phyloP scores from a whole-genome alignment of 306 rosid genomes.

The Alnus glutinosa region DNA sequence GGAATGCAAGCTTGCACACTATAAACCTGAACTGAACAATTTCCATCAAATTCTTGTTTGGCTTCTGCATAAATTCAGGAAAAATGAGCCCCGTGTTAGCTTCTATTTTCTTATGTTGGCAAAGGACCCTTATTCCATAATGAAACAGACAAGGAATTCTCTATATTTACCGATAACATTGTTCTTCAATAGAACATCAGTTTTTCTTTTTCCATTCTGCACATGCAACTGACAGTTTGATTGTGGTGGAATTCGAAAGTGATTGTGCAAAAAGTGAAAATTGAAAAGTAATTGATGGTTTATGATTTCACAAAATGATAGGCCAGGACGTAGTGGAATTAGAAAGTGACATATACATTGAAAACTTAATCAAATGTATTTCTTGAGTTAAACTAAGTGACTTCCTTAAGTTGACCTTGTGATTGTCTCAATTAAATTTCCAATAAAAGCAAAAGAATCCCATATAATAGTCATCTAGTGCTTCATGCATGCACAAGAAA shows the following conservation, averaged over 20 bases:
- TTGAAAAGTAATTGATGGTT: too few species aligned
- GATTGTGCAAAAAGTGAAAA: background rate
- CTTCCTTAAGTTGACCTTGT: too few species aligned
- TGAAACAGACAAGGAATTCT: background rate
- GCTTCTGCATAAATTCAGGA: conserved; percentile 64
- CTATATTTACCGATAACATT: background rate
- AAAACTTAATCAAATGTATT: too few species aligned
- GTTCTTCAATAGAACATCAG: background rate
- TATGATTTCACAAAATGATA: too few species aligned
- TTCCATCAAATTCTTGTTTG: conserved; percentile 71
- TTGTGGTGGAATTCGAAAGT: too few species aligned
- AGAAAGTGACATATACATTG: too few species aligned
- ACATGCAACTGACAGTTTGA: background rate
- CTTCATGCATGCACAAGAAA: too few species aligned
- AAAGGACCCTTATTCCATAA: conserved; percentile 20
- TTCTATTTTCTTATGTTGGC: conserved; percentile 21
- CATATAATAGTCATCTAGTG: too few species aligned
- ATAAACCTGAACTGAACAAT: conserved; percentile 83
- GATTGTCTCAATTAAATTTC: too few species aligned
- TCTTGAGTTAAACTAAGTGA: too few species aligned
- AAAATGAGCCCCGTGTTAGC: conserved; percentile 19
- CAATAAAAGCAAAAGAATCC: too few species aligned
- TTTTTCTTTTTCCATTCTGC: background rate
- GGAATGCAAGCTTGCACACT: conserved; percentile 93
- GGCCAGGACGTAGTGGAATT: too few species aligned